phyloP scores from a whole-genome alignment of 768 basidiomycete genomes.

The Boletales sp. region DNA sequence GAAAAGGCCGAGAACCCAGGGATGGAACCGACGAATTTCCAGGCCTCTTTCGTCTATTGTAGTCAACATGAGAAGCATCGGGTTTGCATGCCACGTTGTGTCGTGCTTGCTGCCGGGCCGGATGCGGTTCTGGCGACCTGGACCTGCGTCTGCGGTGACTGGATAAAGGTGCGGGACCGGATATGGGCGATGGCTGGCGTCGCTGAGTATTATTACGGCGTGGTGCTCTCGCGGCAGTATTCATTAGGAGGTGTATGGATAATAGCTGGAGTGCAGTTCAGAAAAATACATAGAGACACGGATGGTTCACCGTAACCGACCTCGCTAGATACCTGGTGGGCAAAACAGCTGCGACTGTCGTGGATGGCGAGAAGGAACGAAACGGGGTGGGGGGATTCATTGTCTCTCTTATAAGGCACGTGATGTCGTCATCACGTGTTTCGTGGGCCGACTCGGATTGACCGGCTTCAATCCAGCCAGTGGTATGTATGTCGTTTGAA shows the following conservation, averaged over 20 bases:
- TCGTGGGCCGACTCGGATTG: neutral
- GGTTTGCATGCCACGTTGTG: constrained; percentile 10
- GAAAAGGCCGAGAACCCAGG: constrained; percentile 21
- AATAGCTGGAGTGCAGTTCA: constrained; percentile 1
- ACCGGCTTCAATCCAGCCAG: neutral
- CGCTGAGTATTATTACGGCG: constrained; percentile 26
- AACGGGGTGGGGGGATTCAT: neutral
- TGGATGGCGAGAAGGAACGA: constrained; percentile 7
- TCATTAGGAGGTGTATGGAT: constrained; percentile 15
- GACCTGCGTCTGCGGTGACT: constrained; percentile 32
- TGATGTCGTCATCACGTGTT: constrained; percentile 13
- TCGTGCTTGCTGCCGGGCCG: constrained; percentile 14
- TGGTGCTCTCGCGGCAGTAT: constrained; percentile 18
- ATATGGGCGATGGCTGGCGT: constrained; percentile 16
- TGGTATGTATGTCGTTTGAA: too few species aligned
- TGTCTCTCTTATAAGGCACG: constrained; percentile 9
- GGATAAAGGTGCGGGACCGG: constrained; percentile 12
- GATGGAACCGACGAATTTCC: constrained; percentile 12
- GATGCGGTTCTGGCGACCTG: constrained; percentile 31
- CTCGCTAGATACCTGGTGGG: neutral
- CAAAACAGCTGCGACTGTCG: constrained; percentile 1
- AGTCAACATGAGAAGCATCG: constrained; percentile 21
- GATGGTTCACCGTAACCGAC: constrained; percentile 1
- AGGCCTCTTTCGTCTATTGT: constrained; percentile 31
- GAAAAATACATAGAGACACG: neutral